Evolutionary conservation across 805 yeast species (phyloP).

Genomic region (Ogataea zsoltii): DNA sequence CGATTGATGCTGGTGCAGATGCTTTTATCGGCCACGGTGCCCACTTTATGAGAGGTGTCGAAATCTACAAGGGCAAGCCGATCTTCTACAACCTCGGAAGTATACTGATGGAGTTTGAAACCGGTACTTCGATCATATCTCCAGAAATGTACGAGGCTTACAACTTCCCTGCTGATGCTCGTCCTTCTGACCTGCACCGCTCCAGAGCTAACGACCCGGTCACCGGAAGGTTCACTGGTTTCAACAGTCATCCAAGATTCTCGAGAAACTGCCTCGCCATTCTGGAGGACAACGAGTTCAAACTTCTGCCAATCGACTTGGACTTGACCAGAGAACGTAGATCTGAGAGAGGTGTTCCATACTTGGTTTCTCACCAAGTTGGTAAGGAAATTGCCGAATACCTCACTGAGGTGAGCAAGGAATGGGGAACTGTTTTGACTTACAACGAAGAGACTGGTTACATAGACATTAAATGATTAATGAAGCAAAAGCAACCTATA

Average conservation of each 20-base stretch:
- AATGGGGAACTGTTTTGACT: conserved; percentile 27
- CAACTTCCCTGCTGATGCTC: conserved; percentile 24
- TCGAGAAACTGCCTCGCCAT: conserved; percentile 30
- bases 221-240: conserved; percentile 29
- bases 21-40: conserved; percentile 33
- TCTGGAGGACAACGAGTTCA: conserved; percentile 25
- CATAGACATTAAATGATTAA: conserved; percentile 8
- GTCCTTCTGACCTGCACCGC: conserved; percentile 32
- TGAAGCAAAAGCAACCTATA: not conserved
- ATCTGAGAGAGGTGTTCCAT: conserved; percentile 30
- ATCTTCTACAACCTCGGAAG: conserved; percentile 32
- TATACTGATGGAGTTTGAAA: conserved; percentile 31
- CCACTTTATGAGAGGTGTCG: conserved; percentile 33
- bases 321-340: conserved; percentile 26
- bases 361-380: conserved; percentile 24
- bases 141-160: conserved; percentile 31
- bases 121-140: conserved; percentile 27
- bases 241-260: conserved; percentile 28
- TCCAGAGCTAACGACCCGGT: conserved; percentile 26
- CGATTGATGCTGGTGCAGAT: conserved; percentile 31
- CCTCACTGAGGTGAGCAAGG: conserved; percentile 23
- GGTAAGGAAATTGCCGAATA: conserved; percentile 28
- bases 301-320: conserved; percentile 29
- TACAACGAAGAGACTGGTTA: conserved; percentile 26
- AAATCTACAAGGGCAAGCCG: conserved; percentile 30